Evolutionary conservation across 2,329 filamentous ascomycete species (phyloP).

Genomic region (Nemania sp.): DNA sequence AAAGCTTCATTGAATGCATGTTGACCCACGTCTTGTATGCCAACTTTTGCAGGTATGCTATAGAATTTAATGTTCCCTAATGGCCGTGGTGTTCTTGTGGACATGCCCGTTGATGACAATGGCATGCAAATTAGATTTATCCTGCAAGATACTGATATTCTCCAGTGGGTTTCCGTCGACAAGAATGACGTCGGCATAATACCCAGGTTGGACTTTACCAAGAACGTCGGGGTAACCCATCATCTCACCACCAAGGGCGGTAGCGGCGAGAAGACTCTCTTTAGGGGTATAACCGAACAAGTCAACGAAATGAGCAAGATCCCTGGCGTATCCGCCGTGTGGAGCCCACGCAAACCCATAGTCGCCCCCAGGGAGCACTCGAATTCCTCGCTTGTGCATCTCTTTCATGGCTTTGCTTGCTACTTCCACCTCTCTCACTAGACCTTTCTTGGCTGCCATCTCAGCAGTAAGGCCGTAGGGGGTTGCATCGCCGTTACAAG

Average conservation of each 20-base stretch:
- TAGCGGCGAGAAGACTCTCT: constrained; percentile 59
- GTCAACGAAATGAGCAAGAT: constrained; percentile 60
- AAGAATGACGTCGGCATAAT: constrained; percentile 59
- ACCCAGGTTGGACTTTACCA: constrained; percentile 57
- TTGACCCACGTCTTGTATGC: no score
- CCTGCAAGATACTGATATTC: constrained; percentile 57
- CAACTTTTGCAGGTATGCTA: neutral
- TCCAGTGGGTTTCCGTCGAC: constrained; percentile 60
- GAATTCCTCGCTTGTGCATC: constrained; percentile 60
- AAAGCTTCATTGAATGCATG: no score
- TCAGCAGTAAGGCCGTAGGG: constrained; percentile 55
- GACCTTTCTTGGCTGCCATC: constrained; percentile 59
- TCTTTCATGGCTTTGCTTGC: constrained; percentile 56
- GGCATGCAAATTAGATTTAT: constrained; percentile 57
- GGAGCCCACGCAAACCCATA: constrained; percentile 63
- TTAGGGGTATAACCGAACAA: constrained; percentile 58
- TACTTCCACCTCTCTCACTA: constrained; percentile 56
- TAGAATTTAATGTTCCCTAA: neutral
- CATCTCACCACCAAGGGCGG: constrained; percentile 44
- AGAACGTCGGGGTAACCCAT: constrained; percentile 57
- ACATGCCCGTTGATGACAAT: constrained; percentile 62
- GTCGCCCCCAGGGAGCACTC: constrained; percentile 59
- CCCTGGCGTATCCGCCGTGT: constrained; percentile 61
- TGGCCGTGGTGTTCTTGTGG: constrained; percentile 51
- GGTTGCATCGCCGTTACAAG: constrained; percentile 46